These are phyloP conservation scores for Desmodesmus armatus DNA, from an alignment of 139 green algal genomes.

Conservation along the genomic window DNA sequence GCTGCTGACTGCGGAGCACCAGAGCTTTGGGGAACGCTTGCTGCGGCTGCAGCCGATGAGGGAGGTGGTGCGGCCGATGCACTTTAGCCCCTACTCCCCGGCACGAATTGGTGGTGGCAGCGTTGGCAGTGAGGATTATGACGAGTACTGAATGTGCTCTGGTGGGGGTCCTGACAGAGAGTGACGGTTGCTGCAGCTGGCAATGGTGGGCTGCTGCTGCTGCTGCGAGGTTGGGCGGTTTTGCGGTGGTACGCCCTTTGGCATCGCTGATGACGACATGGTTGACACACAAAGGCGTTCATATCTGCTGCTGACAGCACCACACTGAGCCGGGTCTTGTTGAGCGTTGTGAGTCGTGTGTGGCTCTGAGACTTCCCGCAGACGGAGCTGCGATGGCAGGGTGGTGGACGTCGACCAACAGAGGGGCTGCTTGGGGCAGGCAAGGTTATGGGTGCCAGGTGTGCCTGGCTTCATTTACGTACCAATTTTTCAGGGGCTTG, in stretches of 20 bases:
- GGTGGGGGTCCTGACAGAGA: neutral
- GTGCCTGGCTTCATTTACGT: no score
- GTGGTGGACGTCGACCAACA: no score
- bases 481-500: no score
- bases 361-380: no score
- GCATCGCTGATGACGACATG: neutral
- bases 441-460: no score
- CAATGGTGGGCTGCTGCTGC: neutral
- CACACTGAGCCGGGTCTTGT: neutral
- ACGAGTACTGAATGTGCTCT: neutral
- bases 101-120: neutral
- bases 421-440: neutral
- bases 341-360: no score
- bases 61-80: conserved; percentile 14
- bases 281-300: neutral
- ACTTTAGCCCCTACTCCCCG: neutral
- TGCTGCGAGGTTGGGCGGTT: neutral
- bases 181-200: neutral
- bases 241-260: neutral
- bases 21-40: conserved; percentile 37
- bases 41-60: conserved; percentile 3
- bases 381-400: no score
- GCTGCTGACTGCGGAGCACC: conserved; percentile 23
- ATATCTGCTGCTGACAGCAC: neutral
- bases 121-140: neutral